Evolutionary conservation across 371 early-diverging fungal genomes (phyloP).

Genomic region (Sporodiniella umbellata): DNA sequence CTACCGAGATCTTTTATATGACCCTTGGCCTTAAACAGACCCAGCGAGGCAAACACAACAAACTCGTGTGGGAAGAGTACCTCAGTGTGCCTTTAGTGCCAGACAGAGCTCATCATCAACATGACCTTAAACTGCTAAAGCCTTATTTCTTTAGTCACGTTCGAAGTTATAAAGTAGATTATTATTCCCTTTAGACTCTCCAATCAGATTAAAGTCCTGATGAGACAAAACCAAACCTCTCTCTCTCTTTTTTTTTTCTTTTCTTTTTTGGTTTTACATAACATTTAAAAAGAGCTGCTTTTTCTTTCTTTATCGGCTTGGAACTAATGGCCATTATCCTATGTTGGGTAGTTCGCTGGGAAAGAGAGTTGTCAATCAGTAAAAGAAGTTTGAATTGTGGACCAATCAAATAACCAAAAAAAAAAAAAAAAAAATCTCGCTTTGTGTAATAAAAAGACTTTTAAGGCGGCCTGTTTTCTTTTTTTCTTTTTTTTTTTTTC

Average conservation of each 20-base stretch:
- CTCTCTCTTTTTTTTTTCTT: not conserved
- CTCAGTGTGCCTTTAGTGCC: constrained; percentile 21
- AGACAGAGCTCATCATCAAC: constrained; percentile 18
- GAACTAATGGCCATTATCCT: constrained; percentile 21
- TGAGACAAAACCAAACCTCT: too few species aligned
- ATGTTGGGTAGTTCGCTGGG: constrained; percentile 36
- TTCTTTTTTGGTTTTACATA: not conserved
- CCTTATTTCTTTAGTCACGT: constrained; percentile 45
- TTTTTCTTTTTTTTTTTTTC: constrained; percentile 1
- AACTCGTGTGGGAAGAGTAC: constrained; percentile 59
- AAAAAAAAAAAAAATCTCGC: not conserved
- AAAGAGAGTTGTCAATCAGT: constrained; percentile 4
- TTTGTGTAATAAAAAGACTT: not conserved
- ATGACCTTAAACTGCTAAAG: constrained; percentile 42
- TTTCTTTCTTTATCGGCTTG: not conserved
- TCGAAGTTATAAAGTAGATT: constrained; percentile 31
- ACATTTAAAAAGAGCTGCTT: too few species aligned
- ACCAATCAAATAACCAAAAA: not conserved
- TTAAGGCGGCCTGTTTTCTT: not conserved
- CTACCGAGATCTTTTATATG: constrained; percentile 41
- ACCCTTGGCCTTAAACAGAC: constrained; percentile 48
- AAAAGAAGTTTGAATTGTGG: not conserved
- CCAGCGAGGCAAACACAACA: constrained; percentile 63
- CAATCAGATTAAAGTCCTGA: too few species aligned
- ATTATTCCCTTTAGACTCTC: too few species aligned